These are phyloP conservation scores for Fusarium poae DNA, from an alignment of 2,329 filamentous ascomycete genomes.

Conservation along the genomic window DNA sequence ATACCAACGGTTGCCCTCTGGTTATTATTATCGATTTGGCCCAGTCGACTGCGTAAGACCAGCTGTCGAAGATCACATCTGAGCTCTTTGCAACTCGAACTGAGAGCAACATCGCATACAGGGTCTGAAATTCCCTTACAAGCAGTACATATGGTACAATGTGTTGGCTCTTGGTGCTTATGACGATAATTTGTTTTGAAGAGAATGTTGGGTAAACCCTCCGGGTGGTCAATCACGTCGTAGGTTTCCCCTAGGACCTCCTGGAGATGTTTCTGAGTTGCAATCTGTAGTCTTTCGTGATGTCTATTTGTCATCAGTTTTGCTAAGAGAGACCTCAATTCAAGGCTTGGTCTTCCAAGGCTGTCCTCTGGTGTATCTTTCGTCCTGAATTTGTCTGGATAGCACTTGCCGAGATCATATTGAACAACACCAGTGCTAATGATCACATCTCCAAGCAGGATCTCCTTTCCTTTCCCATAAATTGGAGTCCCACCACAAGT, in stretches of 20 bases:
- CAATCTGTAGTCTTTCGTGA: background rate
- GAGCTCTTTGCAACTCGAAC: background rate
- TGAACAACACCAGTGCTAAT: background rate
- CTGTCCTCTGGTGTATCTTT: background rate
- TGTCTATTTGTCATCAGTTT: background rate
- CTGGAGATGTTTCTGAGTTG: background rate
- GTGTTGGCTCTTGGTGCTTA: background rate
- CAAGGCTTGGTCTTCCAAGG: background rate
- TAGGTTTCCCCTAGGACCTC: background rate
- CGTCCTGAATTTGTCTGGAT: background rate
- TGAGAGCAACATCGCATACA: background rate
- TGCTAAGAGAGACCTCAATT: background rate
- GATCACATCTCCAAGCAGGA: background rate
- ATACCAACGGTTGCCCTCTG: rapidly evolving
- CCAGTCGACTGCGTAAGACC: background rate
- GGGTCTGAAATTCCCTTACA: background rate
- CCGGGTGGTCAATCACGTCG: background rate
- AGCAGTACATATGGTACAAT: background rate
- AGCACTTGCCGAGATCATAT: background rate
- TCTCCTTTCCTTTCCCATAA: background rate
- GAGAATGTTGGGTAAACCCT: background rate
- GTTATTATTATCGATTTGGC: background rate
- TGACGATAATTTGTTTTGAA: background rate
- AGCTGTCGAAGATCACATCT: background rate
- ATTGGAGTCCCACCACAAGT: background rate